These are phyloP conservation scores for Perkinsus olseni DNA, from an alignment of 169 alveolate genomes.

Conservation along the genomic window DNA sequence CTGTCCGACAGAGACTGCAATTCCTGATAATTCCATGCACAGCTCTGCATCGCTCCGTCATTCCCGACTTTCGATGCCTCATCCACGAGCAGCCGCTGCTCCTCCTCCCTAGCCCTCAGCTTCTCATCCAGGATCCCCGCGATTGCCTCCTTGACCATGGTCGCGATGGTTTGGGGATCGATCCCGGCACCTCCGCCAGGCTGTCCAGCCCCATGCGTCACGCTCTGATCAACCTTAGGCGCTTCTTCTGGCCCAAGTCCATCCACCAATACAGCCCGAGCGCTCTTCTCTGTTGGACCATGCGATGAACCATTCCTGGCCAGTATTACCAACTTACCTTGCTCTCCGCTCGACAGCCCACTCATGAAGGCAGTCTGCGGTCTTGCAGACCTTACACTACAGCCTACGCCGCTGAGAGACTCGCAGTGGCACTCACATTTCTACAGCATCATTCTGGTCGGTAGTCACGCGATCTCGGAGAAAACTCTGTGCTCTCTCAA, in stretches of 20 bases:
- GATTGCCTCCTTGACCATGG: not conserved
- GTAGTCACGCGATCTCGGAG: not conserved
- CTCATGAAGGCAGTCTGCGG: too few species aligned
- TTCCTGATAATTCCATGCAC: not conserved
- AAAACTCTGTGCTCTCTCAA: not conserved
- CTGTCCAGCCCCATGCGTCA: not conserved
- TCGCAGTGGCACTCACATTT: too few species aligned
- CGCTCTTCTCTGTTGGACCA: too few species aligned
- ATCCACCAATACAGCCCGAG: too few species aligned
- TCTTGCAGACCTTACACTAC: too few species aligned
- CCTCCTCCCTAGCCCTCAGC: not conserved
- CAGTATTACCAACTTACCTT: too few species aligned
- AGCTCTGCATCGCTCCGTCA: too few species aligned
- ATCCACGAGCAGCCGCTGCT: not conserved
- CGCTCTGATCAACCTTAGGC: not conserved
- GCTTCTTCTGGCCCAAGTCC: not conserved
- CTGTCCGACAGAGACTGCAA: not conserved
- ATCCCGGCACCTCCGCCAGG: not conserved
- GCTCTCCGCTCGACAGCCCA: too few species aligned
- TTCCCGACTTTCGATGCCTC: not conserved
- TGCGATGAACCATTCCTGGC: too few species aligned
- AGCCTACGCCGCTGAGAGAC: too few species aligned
- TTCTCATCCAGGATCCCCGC: not conserved
- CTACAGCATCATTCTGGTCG: not conserved
- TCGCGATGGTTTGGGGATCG: not conserved